Evolutionary conservation across 805 yeast genomes (phyloP).

Genomic region (Starmerella scarabaei): DNA sequence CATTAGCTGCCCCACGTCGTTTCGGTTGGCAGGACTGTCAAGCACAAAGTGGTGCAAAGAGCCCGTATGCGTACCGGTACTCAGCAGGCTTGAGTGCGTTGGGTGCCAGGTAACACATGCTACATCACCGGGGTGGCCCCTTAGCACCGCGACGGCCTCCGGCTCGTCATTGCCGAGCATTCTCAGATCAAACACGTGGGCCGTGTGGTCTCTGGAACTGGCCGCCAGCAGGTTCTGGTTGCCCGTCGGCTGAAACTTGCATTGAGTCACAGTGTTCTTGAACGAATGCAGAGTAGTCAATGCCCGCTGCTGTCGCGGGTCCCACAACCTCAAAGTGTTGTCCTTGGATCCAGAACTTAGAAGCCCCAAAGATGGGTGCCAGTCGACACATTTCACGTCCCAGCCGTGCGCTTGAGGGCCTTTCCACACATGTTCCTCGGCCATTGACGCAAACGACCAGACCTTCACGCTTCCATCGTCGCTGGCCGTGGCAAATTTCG

Average conservation of each 20-base stretch:
- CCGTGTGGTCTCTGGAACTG: conserved; percentile 77
- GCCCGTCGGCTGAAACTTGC: conserved; percentile 75
- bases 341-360: conserved; percentile 92
- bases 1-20: conserved; percentile 23
- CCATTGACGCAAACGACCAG: conserved; percentile 80
- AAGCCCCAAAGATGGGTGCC: conserved; percentile 86
- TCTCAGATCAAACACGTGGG: conserved; percentile 76
- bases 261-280: conserved; percentile 83
- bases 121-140: conserved; percentile 74
- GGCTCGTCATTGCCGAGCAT: conserved; percentile 5
- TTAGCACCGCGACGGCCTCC: conserved; percentile 32
- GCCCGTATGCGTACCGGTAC: conserved; percentile 86
- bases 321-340: conserved; percentile 88
- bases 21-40: conserved; percentile 30
- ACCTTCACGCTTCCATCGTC: conserved; percentile 85
- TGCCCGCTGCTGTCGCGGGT: conserved; percentile 63
- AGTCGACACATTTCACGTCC: conserved; percentile 95
- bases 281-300: conserved; percentile 77
- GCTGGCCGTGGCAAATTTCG: conserved; percentile 84
- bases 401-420: conserved; percentile 70
- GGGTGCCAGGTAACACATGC: conserved; percentile 91
- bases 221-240: conserved; percentile 64
- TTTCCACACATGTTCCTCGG: conserved; percentile 65
- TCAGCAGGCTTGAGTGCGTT: conserved; percentile 58
- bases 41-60: conserved; percentile 63